Percentiles rank a stretch among this genome's conserved stretches.
These are phyloP conservation scores for Diaporthe velutina DNA, from an alignment of 2,329 filamentous ascomycete genomes.

Conservation along the genomic window DNA sequence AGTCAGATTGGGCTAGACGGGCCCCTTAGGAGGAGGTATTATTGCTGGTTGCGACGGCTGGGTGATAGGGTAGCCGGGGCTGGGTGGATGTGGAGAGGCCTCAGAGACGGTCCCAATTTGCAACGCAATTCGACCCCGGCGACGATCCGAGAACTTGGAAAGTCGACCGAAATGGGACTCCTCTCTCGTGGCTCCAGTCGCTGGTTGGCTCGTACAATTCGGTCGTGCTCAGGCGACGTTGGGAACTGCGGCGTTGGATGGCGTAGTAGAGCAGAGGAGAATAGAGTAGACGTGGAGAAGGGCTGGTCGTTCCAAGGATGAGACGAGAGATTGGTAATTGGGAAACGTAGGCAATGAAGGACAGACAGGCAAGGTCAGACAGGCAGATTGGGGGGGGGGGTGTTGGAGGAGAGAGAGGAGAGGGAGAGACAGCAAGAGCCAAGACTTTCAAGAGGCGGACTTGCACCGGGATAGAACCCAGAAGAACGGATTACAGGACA, in stretches of 20 bases:
- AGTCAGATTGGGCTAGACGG: constrained; percentile 37
- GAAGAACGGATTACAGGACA: constrained; percentile 15
- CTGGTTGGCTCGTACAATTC: constrained; percentile 10
- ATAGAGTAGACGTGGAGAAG: neutral
- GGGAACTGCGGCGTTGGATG: neutral
- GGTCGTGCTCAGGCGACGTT: constrained; percentile 2
- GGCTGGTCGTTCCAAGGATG: constrained; percentile 12
- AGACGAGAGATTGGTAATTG: constrained; percentile 28
- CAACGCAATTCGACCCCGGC: constrained; percentile 33
- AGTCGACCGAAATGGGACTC: constrained; percentile 33
- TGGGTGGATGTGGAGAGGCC: constrained; percentile 32
- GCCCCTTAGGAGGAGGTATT: constrained; percentile 36
- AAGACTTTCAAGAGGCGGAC: constrained; percentile 19
- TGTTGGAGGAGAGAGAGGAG: neutral
- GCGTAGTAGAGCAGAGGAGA: neutral
- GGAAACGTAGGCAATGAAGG: constrained; percentile 28
- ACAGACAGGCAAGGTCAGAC: neutral
- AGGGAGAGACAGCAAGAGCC: constrained; percentile 18
- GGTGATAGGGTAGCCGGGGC: constrained; percentile 30
- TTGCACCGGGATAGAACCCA: constrained; percentile 19
- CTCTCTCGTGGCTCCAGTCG: constrained; percentile 28
- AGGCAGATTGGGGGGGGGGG: neutral
- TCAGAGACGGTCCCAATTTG: constrained; percentile 35
- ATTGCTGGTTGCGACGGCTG: constrained; percentile 34
- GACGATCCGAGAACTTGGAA: constrained; percentile 35